Conservation (phyloP, 2,329 filamentous ascomycete genomes). For the Colletotrichum sp. region DNA sequence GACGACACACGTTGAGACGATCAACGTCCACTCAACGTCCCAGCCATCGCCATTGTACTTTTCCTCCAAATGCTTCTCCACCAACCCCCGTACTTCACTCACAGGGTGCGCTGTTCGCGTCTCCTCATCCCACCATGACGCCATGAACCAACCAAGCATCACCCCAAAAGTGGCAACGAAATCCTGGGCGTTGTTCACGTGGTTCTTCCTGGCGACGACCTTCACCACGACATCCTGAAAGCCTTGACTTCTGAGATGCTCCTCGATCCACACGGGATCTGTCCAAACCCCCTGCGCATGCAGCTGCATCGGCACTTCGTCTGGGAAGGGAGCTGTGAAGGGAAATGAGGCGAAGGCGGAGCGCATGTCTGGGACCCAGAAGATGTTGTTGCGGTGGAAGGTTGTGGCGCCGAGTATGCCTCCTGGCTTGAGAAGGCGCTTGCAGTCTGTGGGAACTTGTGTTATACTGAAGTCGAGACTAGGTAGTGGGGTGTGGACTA, state of each 20-base stretch:
- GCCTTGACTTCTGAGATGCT: not conserved
- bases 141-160: not conserved
- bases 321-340: constrained; percentile 40
- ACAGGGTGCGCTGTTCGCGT: not conserved
- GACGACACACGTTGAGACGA: not conserved
- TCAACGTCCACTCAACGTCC: not conserved
- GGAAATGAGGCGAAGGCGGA: constrained; percentile 45
- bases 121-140: not conserved
- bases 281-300: constrained; percentile 44
- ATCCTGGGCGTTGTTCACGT: not conserved
- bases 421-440: constrained; percentile 42
- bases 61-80: not conserved
- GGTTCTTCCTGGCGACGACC: not conserved
- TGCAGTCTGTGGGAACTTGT: constrained; percentile 39
- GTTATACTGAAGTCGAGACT: not conserved
- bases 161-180: not conserved
- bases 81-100: not conserved
- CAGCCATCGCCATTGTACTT: not conserved
- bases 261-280: constrained; percentile 41
- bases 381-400: constrained; percentile 35
- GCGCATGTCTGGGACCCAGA: constrained; percentile 42
- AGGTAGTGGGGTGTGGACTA: not conserved
- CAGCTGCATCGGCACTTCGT: constrained; percentile 39
- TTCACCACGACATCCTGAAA: not conserved
- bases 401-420: constrained; percentile 41